Conservation (phyloP, 2,329 filamentous ascomycete species). For the Tolypocladium paradoxum region DNA sequence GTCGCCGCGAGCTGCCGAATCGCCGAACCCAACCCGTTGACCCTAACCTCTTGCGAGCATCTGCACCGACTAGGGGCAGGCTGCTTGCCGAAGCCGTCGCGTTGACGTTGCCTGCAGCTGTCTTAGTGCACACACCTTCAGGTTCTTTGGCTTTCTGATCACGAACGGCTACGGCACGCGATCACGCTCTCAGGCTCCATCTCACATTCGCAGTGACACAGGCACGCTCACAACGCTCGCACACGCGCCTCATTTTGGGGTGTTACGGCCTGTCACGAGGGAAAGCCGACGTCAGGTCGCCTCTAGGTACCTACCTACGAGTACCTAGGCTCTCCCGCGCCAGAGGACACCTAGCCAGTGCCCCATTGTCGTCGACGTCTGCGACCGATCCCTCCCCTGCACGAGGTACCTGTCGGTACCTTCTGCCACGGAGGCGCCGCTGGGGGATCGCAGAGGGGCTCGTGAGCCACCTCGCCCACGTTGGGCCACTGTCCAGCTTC, state of each 20-base stretch:
- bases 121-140: constrained; percentile 1
- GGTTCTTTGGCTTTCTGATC: neutral
- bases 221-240: neutral
- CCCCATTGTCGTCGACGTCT: neutral
- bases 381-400: neutral
- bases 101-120: neutral
- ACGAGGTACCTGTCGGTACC: neutral
- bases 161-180: neutral
- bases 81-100: neutral
- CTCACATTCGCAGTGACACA: neutral
- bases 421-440: neutral
- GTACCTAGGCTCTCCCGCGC: no score
- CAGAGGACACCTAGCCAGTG: neutral
- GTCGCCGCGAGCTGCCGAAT: neutral
- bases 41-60: neutral
- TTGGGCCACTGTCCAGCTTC: neutral
- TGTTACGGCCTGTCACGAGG: neutral
- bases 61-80: neutral
- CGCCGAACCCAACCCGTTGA: neutral
- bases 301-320: no score
- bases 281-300: neutral
- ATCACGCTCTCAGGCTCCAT: neutral
- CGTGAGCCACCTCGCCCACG: neutral
- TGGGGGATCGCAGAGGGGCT: neutral
- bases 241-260: neutral